A percentile compares a stretch with the other conserved stretches of the same genome.
phyloP scores from a whole-genome alignment of 305 asterid genomes.

The Striga hermonthica region DNA sequence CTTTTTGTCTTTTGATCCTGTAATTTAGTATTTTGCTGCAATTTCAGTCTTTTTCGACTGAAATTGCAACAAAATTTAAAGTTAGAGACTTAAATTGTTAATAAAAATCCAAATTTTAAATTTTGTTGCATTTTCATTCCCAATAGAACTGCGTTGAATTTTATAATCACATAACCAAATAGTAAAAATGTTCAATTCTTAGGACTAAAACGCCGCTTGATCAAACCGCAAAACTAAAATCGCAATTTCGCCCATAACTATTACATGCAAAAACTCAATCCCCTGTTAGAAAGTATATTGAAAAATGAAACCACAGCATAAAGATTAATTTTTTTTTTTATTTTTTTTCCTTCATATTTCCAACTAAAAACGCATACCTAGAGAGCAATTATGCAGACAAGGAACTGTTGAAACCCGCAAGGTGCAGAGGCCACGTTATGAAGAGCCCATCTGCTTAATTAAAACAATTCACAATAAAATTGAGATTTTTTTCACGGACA shows the following conservation, averaged over 20 bases:
- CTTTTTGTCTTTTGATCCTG: too few species aligned
- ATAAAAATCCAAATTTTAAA: too few species aligned
- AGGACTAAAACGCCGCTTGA: too few species aligned
- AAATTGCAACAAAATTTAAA: background rate
- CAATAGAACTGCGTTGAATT: background rate
- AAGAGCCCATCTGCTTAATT: conserved; percentile 3
- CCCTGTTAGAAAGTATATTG: background rate
- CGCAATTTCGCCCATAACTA: background rate
- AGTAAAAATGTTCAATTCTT: too few species aligned
- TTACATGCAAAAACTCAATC: background rate
- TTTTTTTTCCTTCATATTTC: too few species aligned
- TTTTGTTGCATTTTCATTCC: too few species aligned
- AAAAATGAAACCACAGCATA: background rate
- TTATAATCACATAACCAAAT: too few species aligned
- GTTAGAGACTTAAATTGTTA: too few species aligned
- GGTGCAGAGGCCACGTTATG: background rate
- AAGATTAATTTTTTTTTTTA: background rate
- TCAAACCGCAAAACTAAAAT: too few species aligned
- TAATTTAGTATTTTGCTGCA: too few species aligned
- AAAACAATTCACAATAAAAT: background rate
- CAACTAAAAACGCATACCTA: background rate
- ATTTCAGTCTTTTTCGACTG: background rate
- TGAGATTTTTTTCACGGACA: background rate
- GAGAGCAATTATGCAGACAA: background rate
- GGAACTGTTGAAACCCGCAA: conserved; percentile 5